Evolutionary conservation across 2,329 filamentous ascomycete genomes (phyloP), one percentile per base, ranked within the genome.

Genomic region (Mycosphaerella arachidis): DNA sequence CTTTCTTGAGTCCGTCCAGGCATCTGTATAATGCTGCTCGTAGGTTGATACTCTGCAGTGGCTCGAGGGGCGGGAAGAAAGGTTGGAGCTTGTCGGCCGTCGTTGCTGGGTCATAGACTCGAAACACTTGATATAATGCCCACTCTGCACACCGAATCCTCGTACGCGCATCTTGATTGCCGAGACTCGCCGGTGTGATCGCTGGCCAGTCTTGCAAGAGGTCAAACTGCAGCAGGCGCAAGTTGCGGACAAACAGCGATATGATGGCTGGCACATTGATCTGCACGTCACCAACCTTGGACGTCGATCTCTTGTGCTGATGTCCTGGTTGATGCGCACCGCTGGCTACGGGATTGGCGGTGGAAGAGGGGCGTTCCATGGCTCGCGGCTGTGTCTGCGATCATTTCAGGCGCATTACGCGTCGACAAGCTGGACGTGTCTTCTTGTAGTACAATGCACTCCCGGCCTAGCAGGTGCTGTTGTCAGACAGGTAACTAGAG

Each of bases 11-110:
- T 55, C 91, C 87, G 64, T 93, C 90, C 56, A 99, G 84, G 66
- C 83, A 86, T 74, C 91, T 85, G 68, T 92, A 89, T 8, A 97
- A 81, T 8, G 90, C 91, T 33, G 90, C 86, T 54, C 94, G 90
- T 6, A 99, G 83, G 72, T 96, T 96, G 67, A 95, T 81, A 6
- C 92, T 97, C 75, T 97, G 92, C 51, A 95, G 82, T 40, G 93
- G 91, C 68, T 97, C 92, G 65, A 90, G 82, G 0, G 94, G 91
- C 16, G 94, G 94, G 71, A 95, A 97, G 79, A 93, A 94, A 0
- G 91, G 90, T 59, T 88, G 87, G 9, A 97, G 82, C 82, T 94
- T 97, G 77, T 88, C 87, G 63, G 84, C 83, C 18, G 92, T 84
- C 68, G 90, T 88, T 10, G 88, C 84, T 0, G 85, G 83, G 71